A percentile compares a stretch with the other conserved stretches of the same genome.
Conservation (phyloP, 1,284 basidiomycete genomes). For the Leccinum griseonigrum region DNA sequence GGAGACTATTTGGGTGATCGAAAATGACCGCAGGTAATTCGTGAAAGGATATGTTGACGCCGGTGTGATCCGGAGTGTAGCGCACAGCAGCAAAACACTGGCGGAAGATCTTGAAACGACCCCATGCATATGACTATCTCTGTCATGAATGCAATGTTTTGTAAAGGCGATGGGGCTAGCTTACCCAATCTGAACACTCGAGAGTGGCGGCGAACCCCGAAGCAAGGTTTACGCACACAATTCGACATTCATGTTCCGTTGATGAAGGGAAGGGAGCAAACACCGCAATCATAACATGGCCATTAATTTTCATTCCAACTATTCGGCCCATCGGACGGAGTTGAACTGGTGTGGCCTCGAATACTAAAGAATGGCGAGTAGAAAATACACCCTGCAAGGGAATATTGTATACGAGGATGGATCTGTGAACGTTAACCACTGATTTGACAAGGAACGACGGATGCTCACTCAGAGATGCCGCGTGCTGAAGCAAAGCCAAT, state of each 20-base stretch:
- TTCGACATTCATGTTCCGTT: conserved; percentile 3
- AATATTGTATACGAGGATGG: conserved; percentile 21
- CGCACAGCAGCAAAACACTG: conserved; percentile 11
- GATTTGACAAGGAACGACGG: background rate
- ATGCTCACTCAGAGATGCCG: conserved; percentile 16
- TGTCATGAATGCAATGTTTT: conserved; percentile 6
- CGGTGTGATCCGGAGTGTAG: background rate
- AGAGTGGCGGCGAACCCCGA: conserved; percentile 13
- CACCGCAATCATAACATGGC: conserved; percentile 16
- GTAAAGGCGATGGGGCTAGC: background rate
- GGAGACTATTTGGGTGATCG: background rate
- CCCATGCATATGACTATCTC: conserved; percentile 11
- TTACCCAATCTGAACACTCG: conserved; percentile 20
- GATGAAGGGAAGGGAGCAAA: conserved; percentile 8
- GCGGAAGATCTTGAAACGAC: conserved; percentile 15
- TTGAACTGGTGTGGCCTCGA: conserved; percentile 20
- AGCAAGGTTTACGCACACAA: conserved; percentile 25
- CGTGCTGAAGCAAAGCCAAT: conserved; percentile 17
- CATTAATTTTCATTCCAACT: conserved; percentile 18
- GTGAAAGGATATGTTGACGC: conserved; percentile 18
- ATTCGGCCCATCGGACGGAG: conserved; percentile 17
- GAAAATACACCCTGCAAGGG: conserved; percentile 5
- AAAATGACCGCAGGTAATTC: conserved; percentile 19
- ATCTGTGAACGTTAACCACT: conserved; percentile 10
- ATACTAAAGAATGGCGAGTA: conserved; percentile 14